These are phyloP conservation scores for Syzygium syzygioides DNA, from an alignment of 441 rosid species.

Conservation along the genomic window DNA sequence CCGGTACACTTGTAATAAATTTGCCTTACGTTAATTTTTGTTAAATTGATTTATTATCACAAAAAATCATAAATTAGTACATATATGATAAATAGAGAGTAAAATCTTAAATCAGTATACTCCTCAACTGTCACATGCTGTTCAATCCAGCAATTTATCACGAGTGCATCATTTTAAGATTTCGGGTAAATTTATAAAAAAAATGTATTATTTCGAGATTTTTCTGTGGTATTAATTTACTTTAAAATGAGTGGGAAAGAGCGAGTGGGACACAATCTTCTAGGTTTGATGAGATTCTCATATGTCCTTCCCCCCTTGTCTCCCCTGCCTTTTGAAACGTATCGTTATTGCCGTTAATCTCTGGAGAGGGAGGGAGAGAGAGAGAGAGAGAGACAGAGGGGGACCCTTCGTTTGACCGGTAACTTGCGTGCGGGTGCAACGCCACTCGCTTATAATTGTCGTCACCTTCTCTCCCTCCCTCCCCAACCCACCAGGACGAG, in stretches of 20 bases:
- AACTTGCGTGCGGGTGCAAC: background rate
- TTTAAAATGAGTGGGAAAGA: background rate
- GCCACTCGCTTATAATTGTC: background rate
- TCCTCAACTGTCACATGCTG: too few species aligned
- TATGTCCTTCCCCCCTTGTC: background rate
- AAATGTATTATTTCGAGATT: fast-evolving
- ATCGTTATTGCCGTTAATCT: background rate
- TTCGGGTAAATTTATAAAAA: too few species aligned
- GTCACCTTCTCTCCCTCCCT: background rate
- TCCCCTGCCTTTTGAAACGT: background rate
- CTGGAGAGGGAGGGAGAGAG: background rate
- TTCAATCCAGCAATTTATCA: too few species aligned
- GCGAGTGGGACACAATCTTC: background rate
- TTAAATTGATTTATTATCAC: too few species aligned
- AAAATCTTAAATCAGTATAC: too few species aligned
- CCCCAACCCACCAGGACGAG: background rate
- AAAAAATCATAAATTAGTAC: too few species aligned
- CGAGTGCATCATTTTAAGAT: too few species aligned
- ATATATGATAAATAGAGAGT: fast-evolving
- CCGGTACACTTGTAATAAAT: too few species aligned
- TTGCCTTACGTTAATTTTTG: too few species aligned
- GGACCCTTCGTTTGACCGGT: background rate
- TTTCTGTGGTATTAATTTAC: too few species aligned
- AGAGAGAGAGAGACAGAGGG: background rate
- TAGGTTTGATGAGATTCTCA: background rate